Conservation (phyloP, 331 rosid genomes). For the Rhamnella rubrinervis region DNA sequence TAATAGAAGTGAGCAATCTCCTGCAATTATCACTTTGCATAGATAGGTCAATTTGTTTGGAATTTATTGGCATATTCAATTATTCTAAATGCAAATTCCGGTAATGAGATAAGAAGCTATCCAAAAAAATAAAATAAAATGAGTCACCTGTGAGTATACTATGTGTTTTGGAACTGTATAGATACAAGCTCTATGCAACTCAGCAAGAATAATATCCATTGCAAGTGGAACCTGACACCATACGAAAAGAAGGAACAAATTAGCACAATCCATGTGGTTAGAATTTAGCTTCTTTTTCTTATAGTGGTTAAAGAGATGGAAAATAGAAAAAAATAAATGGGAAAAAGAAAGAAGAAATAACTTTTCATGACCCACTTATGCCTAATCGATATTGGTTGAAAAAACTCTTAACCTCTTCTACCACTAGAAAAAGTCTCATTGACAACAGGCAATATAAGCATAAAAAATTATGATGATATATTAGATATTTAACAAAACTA, state of each 20-base stretch:
- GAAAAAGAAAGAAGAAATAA: background rate
- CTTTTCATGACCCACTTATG: background rate
- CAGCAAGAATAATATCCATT: slow-evolving; percentile 84
- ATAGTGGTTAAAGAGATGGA: background rate
- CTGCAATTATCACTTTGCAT: too few relatives aligned
- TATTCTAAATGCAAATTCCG: too few relatives aligned
- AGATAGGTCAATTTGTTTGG: background rate
- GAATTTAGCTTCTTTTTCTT: background rate
- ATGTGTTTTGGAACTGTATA: slow-evolving; percentile 89
- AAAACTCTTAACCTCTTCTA: too few relatives aligned
- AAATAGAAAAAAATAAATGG: background rate
- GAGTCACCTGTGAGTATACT: slow-evolving; percentile 54
- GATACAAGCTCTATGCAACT: slow-evolving; percentile 73
- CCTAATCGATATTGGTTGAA: too few relatives aligned
- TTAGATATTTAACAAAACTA: too few relatives aligned
- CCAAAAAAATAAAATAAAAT: background rate
- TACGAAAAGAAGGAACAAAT: slow-evolving; percentile 8
- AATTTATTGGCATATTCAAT: too few relatives aligned
- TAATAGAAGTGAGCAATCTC: too few relatives aligned
- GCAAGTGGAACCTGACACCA: slow-evolving; percentile 59
- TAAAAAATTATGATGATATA: too few relatives aligned
- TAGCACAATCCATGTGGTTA: background rate
- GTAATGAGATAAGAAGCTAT: background rate
- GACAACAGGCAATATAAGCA: too few relatives aligned
- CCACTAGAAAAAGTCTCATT: too few relatives aligned